These are phyloP conservation scores for Lagerstroemia speciosa DNA, from an alignment of 345 rosid genomes.

Conservation along the genomic window DNA sequence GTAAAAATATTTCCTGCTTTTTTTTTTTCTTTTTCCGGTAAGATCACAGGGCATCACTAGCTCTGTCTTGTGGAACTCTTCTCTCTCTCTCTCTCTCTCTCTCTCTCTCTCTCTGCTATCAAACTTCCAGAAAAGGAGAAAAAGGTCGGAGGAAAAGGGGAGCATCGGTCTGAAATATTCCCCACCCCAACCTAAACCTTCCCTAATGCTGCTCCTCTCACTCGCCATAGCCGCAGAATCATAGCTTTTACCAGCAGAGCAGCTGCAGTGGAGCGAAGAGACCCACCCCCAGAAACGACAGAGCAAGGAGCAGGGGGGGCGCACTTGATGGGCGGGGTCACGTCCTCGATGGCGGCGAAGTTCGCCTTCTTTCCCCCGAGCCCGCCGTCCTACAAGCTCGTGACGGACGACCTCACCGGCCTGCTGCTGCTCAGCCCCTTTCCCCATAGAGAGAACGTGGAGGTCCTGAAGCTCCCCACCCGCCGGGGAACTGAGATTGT, in stretches of 20 bases:
- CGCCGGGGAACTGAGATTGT: slow-evolving; percentile 78
- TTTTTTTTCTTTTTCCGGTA: too few species aligned
- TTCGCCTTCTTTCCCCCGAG: slow-evolving; percentile 96
- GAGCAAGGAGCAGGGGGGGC: background rate
- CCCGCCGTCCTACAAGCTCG: slow-evolving; percentile 84
- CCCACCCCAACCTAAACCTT: background rate
- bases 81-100: background rate
- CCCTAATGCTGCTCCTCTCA: too few species aligned
- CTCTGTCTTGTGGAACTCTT: background rate
- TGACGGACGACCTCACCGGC: slow-evolving; percentile 60
- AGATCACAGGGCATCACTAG: background rate
- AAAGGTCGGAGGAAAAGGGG: slow-evolving; percentile 1
- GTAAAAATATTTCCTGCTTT: too few species aligned
- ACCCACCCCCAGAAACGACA: background rate
- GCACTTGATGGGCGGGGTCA: slow-evolving; percentile 80
- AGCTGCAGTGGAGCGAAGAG: background rate
- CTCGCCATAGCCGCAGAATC: background rate
- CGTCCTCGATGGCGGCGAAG: slow-evolving; percentile 96
- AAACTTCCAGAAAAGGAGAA: slow-evolving; percentile 3
- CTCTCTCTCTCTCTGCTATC: slow-evolving; percentile 1
- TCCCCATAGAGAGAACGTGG: slow-evolving; percentile 94
- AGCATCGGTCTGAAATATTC: slow-evolving; percentile 3
- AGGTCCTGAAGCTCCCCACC: slow-evolving; percentile 66
- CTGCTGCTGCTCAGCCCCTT: slow-evolving; percentile 68
- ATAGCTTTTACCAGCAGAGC: background rate